Base-by-base conservation (phyloP, 2,329 filamentous ascomycete genomes). In the Sarocladiaceae sp. region DNA sequence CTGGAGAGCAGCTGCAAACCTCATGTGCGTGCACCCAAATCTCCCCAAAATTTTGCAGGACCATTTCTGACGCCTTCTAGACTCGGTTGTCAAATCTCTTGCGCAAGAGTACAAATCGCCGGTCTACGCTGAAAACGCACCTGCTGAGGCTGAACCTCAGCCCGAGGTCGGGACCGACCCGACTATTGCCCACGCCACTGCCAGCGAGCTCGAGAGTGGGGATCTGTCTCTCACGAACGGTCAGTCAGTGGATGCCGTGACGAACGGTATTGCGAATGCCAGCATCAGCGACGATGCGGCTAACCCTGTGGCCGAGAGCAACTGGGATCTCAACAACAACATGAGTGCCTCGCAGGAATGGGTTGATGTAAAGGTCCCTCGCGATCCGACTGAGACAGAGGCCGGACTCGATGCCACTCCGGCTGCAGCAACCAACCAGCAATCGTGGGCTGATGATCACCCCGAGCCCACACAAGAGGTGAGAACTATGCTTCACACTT, bases 401-500 rank as follows among this genome's bases (percentile, higher is more conserved):
- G 79, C 74, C 29, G 80, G 78, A 29, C 60, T 79, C 33, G 66
- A 73, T 37, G 78, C 79, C 20, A 80, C 77, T n/a, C 76, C 80
- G 37, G 80, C 78, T 6, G 59, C 43, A 3, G 5, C 33, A 10
- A 15, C 66, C 45, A 73, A 74, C 55, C 71, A 72, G 23, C 80
- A 84, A 58, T 88, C 82, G 55, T 94, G 87, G 87, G 87, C 87
- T 20, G 88, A 95, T 56, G 86, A 93, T 48, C 78, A 85, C 54
- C 78, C 83, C 15, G 78, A 81, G 48, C 63, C 61, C 45, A 61
- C 61, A 29, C 52, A 62, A 23, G 66, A 70, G 58, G 71, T 76
- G 59, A 53, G 67, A 57, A 12, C 16, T 20, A 18, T 35, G 5
- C 33, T 15, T 6, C 21, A 7, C 33, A 9, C 4, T 19, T 6